Evolutionary conservation across 2,329 filamentous ascomycete genomes (phyloP).

Genomic region (Dactylellina cionopaga): DNA sequence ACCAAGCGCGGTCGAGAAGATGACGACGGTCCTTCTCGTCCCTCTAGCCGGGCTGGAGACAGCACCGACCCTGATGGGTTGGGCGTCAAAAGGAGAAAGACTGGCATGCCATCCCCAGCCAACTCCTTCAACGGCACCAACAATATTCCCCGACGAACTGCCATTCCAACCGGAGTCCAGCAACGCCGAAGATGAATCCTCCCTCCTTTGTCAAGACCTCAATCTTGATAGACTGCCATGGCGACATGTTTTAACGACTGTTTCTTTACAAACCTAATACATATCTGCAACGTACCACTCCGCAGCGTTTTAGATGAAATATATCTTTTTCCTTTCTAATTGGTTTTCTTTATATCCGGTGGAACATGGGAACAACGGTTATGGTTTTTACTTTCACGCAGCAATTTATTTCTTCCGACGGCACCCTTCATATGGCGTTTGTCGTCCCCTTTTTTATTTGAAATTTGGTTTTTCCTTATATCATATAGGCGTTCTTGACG

Average conservation of each 20-base stretch:
- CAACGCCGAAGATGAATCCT: constrained; percentile 41
- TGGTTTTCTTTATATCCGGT: constrained; percentile 41
- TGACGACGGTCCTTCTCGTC: constrained; percentile 72
- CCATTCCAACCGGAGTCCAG: constrained; percentile 49
- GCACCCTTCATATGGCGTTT: constrained; percentile 49
- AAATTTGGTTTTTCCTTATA: constrained; percentile 36
- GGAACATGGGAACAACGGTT: constrained; percentile 49
- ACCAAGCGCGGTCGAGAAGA: constrained; percentile 73
- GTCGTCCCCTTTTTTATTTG: constrained; percentile 29
- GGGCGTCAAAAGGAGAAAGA: constrained; percentile 47
- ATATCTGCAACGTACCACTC: constrained; percentile 46
- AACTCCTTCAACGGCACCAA: constrained; percentile 44
- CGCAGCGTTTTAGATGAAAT: constrained; percentile 50
- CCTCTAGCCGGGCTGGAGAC: constrained; percentile 67
- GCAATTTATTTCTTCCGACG: constrained; percentile 35
- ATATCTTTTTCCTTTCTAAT: constrained; percentile 35
- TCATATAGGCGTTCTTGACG: constrained; percentile 53
- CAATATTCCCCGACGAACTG: constrained; percentile 45
- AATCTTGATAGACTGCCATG: constrained; percentile 44
- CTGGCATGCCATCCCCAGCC: constrained; percentile 44
- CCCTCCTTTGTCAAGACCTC: constrained; percentile 20
- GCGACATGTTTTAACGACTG: constrained; percentile 51
- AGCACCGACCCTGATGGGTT: constrained; percentile 55
- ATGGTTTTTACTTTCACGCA: constrained; percentile 42
- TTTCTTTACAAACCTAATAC: constrained; percentile 47